Evolutionary conservation across 192 early-diverging fungal species (phyloP).

Genomic region (Rhizoclosmatium globosum): DNA sequence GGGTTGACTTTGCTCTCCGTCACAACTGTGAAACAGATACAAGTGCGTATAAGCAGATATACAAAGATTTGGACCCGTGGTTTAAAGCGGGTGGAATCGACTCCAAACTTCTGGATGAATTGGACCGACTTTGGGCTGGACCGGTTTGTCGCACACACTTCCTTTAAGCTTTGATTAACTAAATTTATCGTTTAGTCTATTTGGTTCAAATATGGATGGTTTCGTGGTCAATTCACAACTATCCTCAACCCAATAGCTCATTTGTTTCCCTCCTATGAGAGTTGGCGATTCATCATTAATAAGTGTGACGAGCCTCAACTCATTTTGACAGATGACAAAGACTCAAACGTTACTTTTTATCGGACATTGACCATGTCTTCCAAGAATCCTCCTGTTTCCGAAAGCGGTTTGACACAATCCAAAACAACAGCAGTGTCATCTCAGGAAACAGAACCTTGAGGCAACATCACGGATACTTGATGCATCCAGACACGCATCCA

Average conservation of each 20-base stretch:
- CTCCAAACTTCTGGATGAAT: neutral
- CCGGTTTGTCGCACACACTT: too few species aligned
- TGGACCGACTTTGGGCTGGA: neutral
- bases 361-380: neutral
- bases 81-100: neutral
- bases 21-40: neutral
- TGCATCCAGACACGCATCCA: neutral
- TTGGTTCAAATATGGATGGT: neutral
- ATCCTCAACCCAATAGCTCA: neutral
- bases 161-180: neutral
- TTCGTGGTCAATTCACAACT: neutral
- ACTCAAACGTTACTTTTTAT: neutral
- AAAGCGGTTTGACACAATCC: neutral
- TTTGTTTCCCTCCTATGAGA: neutral
- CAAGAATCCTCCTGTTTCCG: neutral
- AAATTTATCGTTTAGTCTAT: neutral
- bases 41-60: neutral
- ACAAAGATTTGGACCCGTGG: slow-evolving; percentile 13
- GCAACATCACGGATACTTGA: slow-evolving; percentile 9
- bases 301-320: slow-evolving; percentile 3
- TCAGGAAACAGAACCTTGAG: slow-evolving; percentile 1
- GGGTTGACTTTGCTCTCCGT: neutral
- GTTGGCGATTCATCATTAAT: neutral
- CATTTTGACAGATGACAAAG: neutral
- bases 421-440: neutral